These are phyloP conservation scores for Cytospora piceicola DNA, from an alignment of 2,329 filamentous ascomycete species.

Conservation along the genomic window DNA sequence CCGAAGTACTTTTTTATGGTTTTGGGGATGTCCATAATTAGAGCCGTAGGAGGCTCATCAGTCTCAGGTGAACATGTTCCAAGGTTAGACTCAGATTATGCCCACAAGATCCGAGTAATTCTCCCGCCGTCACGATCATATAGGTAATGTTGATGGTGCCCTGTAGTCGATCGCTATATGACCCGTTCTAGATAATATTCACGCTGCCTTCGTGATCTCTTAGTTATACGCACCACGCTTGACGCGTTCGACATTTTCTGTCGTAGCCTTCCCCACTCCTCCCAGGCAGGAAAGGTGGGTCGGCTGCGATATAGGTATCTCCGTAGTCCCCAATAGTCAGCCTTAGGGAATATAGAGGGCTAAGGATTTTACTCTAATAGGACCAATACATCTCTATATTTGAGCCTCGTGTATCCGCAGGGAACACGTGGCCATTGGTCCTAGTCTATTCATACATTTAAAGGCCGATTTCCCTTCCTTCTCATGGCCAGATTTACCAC, in stretches of 20 bases:
- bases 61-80: conserved; percentile 4
- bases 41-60: conserved; percentile 3
- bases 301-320: conserved; percentile 7
- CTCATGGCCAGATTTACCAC: no score
- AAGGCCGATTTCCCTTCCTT: no score
- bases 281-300: conserved; percentile 12
- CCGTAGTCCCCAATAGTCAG: no score
- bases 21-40: neutral
- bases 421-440: no score
- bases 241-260: conserved; percentile 8
- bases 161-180: conserved; percentile 7
- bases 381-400: neutral
- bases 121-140: conserved; percentile 1
- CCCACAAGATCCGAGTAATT: conserved; percentile 12
- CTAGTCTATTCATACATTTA: no score
- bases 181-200: conserved; percentile 12
- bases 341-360: no score
- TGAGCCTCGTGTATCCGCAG: no score
- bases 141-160: conserved; percentile 7
- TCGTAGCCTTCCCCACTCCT: conserved; percentile 7
- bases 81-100: conserved; percentile 17
- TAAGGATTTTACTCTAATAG: no score
- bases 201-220: conserved; percentile 6
- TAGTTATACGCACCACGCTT: conserved; percentile 4
- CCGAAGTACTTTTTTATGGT: no score